These are phyloP conservation scores for Striga asiatica DNA, from an alignment of 257 asterid genomes.

Conservation along the genomic window DNA sequence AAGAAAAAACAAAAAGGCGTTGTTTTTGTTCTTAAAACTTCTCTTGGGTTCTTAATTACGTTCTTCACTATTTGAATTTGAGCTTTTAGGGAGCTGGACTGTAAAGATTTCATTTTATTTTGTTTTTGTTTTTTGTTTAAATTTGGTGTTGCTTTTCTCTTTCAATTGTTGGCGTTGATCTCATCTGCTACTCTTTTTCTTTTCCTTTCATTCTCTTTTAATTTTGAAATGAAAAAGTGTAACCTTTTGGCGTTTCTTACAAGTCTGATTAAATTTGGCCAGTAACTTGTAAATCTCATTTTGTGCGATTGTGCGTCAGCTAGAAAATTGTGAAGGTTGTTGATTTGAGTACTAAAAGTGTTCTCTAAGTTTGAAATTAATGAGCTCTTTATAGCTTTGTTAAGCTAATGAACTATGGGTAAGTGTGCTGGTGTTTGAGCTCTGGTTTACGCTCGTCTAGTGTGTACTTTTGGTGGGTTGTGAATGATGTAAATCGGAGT, in stretches of 20 bases:
- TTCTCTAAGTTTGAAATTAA: conserved; percentile 6
- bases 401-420: background rate
- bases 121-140: background rate
- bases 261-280: conserved; percentile 9
- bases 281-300: conserved; percentile 1
- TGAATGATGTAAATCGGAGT: conserved; percentile 4
- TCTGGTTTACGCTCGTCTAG: background rate
- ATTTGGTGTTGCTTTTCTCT: background rate
- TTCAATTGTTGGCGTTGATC: conserved; percentile 13
- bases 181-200: background rate
- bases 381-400: conserved; percentile 4
- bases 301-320: background rate
- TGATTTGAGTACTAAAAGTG: conserved; percentile 2
- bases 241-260: background rate
- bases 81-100: conserved; percentile 4
- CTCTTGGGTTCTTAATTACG: conserved; percentile 6
- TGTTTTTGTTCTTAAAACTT: background rate
- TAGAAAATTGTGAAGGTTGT: background rate
- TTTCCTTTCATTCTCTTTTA: background rate
- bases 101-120: background rate
- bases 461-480: background rate
- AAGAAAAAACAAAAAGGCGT: background rate
- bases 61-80: conserved; percentile 16
- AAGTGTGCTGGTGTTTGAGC: background rate
- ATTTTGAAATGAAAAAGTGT: too few species aligned